phyloP scores from a whole-genome alignment of 2,329 filamentous ascomycete genomes.

The Ophiostoma montium region DNA sequence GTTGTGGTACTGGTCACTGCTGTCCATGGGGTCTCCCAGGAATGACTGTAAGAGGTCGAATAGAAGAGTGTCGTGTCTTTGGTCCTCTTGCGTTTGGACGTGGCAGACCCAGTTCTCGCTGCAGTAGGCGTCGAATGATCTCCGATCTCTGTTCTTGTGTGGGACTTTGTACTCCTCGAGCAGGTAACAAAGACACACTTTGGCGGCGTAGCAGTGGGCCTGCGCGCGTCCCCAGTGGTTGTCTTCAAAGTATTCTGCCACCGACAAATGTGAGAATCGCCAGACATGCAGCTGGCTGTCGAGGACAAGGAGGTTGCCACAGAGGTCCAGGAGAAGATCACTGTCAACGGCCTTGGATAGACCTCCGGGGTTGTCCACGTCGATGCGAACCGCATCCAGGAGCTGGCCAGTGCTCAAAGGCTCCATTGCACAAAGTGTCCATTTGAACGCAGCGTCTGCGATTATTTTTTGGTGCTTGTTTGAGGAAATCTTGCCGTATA shows the following conservation, averaged over 20 bases:
- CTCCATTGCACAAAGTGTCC: slow-evolving; percentile 6
- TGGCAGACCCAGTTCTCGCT: too few species aligned
- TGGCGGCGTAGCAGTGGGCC: slow-evolving; percentile 8
- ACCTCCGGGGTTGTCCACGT: background rate
- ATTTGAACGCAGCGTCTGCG: slow-evolving; percentile 10
- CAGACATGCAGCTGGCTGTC: slow-evolving; percentile 5
- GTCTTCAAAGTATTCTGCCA: slow-evolving; percentile 12
- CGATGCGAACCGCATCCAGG: background rate
- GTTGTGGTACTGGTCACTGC: too few species aligned
- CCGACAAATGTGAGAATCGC: slow-evolving; percentile 12
- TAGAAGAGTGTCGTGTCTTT: too few species aligned
- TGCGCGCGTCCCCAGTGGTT: slow-evolving; percentile 5
- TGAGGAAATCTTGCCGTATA: slow-evolving; percentile 11
- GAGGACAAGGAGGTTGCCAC: slow-evolving; percentile 11
- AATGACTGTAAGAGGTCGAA: too few species aligned
- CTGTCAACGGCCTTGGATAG: background rate
- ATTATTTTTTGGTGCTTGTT: slow-evolving; percentile 6
- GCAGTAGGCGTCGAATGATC: too few species aligned
- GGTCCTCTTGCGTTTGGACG: too few species aligned
- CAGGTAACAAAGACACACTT: slow-evolving; percentile 6
- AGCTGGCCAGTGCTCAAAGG: background rate
- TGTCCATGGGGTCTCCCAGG: too few species aligned
- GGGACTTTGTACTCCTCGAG: too few species aligned
- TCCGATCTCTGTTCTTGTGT: too few species aligned
- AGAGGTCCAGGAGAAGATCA: slow-evolving; percentile 2